Conservation (phyloP, 1,284 basidiomycete species). For the Sporisorium iseilematis-ciliati region DNA sequence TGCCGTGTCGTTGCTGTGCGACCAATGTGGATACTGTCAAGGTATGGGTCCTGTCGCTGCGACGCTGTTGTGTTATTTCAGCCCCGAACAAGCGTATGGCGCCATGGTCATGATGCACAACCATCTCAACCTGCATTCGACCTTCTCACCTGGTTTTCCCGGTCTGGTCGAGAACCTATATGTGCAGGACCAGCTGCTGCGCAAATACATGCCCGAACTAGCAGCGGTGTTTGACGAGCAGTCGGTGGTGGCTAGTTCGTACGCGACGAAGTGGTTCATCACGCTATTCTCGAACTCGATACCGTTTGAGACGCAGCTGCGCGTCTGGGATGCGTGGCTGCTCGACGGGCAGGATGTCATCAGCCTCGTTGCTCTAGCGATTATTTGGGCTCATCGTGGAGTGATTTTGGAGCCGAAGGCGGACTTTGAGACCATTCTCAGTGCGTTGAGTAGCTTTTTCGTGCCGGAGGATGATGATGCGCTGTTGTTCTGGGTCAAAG, state of each 20-base stretch:
- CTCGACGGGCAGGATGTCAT: conserved; percentile 91
- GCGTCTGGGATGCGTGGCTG: conserved; percentile 93
- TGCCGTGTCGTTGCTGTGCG: conserved; percentile 85
- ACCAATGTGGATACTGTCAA: conserved; percentile 95
- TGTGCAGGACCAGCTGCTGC: conserved; percentile 87
- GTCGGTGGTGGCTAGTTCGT: conserved; percentile 90
- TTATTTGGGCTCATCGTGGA: conserved; percentile 83
- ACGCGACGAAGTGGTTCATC: conserved; percentile 99
- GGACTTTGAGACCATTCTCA: conserved; percentile 56
- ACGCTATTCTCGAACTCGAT: conserved; percentile 89
- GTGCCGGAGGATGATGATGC: conserved; percentile 64
- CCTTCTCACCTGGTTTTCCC: conserved; percentile 95
- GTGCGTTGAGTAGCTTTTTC: conserved; percentile 56
- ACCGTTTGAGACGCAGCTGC: conserved; percentile 93
- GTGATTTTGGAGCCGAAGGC: conserved; percentile 25
- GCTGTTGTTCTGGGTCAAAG: conserved; percentile 59
- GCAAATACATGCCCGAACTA: conserved; percentile 88
- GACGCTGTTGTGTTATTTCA: conserved; percentile 90
- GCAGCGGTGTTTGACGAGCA: conserved; percentile 80
- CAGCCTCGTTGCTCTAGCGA: conserved; percentile 83
- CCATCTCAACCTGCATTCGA: conserved; percentile 87
- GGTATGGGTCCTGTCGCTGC: conserved; percentile 99
- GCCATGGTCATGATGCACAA: conserved; percentile 79
- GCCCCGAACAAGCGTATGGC: conserved; percentile 79
- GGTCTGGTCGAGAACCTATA: conserved; percentile 94